Percentiles rank a stretch among this genome's conserved stretches.
Conservation (phyloP, 805 yeast species). For the Candida mattraensis region DNA sequence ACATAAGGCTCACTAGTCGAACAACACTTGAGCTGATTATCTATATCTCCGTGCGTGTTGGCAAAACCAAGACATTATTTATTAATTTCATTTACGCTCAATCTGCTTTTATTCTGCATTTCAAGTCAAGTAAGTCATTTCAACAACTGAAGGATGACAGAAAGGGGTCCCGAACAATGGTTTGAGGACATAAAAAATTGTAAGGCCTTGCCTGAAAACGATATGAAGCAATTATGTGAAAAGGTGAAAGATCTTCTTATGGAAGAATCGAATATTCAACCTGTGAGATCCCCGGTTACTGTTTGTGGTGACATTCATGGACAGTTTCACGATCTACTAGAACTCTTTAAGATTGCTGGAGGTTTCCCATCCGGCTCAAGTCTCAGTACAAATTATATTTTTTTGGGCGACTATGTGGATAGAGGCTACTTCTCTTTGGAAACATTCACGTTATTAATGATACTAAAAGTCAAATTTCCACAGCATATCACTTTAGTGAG, state of each 20-base stretch:
- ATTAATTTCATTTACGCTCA: no score
- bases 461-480: conserved; percentile 91
- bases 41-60: no score
- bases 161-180: conserved; percentile 95
- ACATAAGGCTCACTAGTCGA: no score
- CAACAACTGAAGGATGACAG: conserved; percentile 43
- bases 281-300: conserved; percentile 89
- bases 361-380: conserved; percentile 77
- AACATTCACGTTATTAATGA: conserved; percentile 83
- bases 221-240: conserved; percentile 96
- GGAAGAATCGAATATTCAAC: conserved; percentile 96
- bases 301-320: conserved; percentile 99
- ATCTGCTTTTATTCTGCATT: no score
- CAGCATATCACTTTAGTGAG: conserved; percentile 87
- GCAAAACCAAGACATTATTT: no score
- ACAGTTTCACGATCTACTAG: conserved; percentile 92
- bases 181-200: conserved; percentile 90
- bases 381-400: conserved; percentile 60
- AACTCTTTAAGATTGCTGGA: conserved; percentile 86
- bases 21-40: no score
- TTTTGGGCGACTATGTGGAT: conserved; percentile 92
- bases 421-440: conserved; percentile 89
- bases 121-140: no score
- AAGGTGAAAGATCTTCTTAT: conserved; percentile 89
- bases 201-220: conserved; percentile 82